Conservation (phyloP, 2,329 filamentous ascomycete genomes). For the Fusarium neocosmosporiellum region DNA sequence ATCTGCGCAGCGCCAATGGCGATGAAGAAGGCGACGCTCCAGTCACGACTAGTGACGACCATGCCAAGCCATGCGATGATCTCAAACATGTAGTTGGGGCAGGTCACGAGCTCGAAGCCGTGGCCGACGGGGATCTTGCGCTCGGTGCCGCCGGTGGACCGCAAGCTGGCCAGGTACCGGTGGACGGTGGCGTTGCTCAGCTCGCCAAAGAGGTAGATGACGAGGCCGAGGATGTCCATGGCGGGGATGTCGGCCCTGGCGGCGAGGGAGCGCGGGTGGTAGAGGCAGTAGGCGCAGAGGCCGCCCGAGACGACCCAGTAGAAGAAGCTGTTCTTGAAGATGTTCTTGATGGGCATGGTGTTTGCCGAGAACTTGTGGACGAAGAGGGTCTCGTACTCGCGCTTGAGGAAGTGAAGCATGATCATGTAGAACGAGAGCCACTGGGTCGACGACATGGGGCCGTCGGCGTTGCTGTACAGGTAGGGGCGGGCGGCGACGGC, state of each 20-base stretch:
- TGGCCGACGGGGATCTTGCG: constrained; percentile 88
- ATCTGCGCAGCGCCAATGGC: constrained; percentile 80
- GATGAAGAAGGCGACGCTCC: constrained; percentile 82
- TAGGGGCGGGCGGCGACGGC: constrained; percentile 78
- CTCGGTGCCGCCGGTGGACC: constrained; percentile 83
- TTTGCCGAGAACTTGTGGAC: constrained; percentile 94
- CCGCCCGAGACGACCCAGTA: constrained; percentile 91
- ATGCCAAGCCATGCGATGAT: constrained; percentile 87
- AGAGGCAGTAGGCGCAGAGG: constrained; percentile 86
- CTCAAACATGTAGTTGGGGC: constrained; percentile 98
- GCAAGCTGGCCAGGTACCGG: constrained; percentile 79
- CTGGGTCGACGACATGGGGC: constrained; percentile 76
- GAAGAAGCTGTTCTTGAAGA: constrained; percentile 94
- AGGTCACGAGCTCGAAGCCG: constrained; percentile 88
- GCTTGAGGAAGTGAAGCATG: constrained; percentile 89
- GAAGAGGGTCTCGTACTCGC: constrained; percentile 93
- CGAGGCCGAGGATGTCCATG: constrained; percentile 75
- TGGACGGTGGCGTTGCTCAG: constrained; percentile 84
- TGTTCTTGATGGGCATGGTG: constrained; percentile 91
- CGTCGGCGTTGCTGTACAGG: constrained; percentile 58
- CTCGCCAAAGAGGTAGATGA: constrained; percentile 82
- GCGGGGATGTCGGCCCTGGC: constrained; percentile 61
- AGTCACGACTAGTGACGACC: constrained; percentile 81
- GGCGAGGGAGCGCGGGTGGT: constrained; percentile 78
- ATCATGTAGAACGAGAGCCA: constrained; percentile 79